phyloP scores from a whole-genome alignment of 2,329 filamentous ascomycete species.

The Aspergillus transmontanensis region DNA sequence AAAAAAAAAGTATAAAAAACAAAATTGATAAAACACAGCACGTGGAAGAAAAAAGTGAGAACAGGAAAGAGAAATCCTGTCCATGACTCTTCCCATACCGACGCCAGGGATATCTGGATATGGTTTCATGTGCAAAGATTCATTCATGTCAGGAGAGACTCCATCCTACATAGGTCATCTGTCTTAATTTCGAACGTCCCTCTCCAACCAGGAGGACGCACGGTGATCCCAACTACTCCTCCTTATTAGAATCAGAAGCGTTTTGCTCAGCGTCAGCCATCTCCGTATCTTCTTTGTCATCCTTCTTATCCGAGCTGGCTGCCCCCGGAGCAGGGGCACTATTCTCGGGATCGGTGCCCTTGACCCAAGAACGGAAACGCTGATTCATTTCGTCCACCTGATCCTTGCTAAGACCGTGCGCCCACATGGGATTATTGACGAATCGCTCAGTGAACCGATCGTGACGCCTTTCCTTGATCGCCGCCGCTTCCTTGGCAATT shows the following conservation, averaged over 20 bases:
- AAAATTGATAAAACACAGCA: constrained; percentile 3
- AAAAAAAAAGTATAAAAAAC: not conserved
- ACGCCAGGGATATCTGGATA: constrained; percentile 18
- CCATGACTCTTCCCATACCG: not conserved
- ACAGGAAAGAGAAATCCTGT: constrained; percentile 10
- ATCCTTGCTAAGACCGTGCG: constrained; percentile 52
- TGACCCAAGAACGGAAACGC: constrained; percentile 51
- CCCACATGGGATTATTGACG: constrained; percentile 56
- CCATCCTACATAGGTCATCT: constrained; percentile 1
- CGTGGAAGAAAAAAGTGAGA: constrained; percentile 8
- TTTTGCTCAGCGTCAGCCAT: constrained; percentile 39
- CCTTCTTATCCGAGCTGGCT: constrained; percentile 21
- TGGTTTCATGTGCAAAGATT: constrained; percentile 3
- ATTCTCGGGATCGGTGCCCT: constrained; percentile 32
- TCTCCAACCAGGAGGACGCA: not conserved
- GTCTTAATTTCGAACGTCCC: not conserved
- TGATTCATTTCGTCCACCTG: constrained; percentile 52
- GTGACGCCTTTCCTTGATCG: constrained; percentile 45
- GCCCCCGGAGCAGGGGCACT: constrained; percentile 18
- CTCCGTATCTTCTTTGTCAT: constrained; percentile 32
- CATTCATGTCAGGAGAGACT: not conserved
- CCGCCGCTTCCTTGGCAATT: constrained; percentile 36
- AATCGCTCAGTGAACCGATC: constrained; percentile 56
- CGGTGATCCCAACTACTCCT: constrained; percentile 13
- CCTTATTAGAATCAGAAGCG: constrained; percentile 23